Evolutionary conservation across 495 filamentous ascomycete genomes (phyloP).

Genomic region (Neurospora africana): DNA sequence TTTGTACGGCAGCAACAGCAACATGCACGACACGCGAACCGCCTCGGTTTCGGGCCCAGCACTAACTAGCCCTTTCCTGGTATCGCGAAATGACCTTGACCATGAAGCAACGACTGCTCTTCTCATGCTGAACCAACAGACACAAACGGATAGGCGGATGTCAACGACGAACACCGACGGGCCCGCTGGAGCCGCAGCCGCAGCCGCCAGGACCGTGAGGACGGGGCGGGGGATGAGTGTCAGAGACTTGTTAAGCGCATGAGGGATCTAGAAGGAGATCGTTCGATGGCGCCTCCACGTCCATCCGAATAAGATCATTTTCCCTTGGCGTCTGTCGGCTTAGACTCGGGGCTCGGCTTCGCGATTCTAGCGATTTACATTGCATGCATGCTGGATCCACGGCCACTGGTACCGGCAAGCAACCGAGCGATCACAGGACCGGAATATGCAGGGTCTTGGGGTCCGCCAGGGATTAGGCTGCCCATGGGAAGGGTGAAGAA

Average conservation of each 20-base stretch:
- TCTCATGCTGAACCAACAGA: slow-evolving; percentile 54
- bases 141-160: slow-evolving; percentile 44
- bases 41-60: slow-evolving; percentile 29
- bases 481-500: neutral
- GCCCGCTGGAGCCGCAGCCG: slow-evolving; percentile 2
- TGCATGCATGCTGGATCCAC: neutral
- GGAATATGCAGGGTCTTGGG: neutral
- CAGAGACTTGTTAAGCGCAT: slow-evolving; percentile 63
- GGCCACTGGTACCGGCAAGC: neutral
- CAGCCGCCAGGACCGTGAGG: neutral
- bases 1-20: slow-evolving; percentile 15
- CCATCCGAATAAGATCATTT: neutral
- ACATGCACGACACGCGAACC: slow-evolving; percentile 5
- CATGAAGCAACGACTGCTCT: slow-evolving; percentile 74
- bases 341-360: neutral
- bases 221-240: slow-evolving; percentile 60
- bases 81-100: slow-evolving; percentile 43
- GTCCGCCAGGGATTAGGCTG: neutral
- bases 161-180: neutral
- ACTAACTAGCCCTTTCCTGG: slow-evolving; percentile 40
- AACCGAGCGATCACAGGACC: neutral
- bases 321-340: neutral
- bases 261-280: slow-evolving; percentile 5
- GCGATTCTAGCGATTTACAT: neutral
- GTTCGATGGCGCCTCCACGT: neutral